phyloP scores from a whole-genome alignment of 345 rosid species.

The Aurinia saxatilis region DNA sequence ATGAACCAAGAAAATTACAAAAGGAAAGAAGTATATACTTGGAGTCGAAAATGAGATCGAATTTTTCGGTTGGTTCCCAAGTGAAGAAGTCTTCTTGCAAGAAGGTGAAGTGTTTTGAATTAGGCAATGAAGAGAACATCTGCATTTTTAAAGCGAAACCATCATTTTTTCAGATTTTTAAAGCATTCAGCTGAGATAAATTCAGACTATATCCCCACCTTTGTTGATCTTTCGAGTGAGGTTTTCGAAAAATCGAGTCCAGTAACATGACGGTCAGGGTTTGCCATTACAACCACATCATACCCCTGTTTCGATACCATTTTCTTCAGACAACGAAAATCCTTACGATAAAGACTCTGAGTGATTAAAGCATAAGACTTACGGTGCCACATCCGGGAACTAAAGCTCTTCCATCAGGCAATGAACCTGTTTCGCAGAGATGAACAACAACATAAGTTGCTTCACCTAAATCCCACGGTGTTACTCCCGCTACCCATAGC shows the following conservation, averaged over 20 bases:
- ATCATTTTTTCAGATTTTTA: not conserved
- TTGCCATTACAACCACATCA: no score
- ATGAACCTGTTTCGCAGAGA: conserved; percentile 43
- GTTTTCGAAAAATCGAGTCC: conserved; percentile 23
- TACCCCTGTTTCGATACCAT: not conserved
- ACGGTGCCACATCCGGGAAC: conserved; percentile 79
- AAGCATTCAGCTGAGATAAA: not conserved
- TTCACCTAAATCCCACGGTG: conserved; percentile 71
- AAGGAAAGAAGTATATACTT: conserved; percentile 44
- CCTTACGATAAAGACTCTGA: not conserved
- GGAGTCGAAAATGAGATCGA: conserved; percentile 67
- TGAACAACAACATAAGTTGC: conserved; percentile 54
- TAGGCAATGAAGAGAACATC: conserved; percentile 52
- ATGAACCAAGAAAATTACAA: not conserved
- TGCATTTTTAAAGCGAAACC: conserved; percentile 18
- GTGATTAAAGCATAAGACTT: conserved; percentile 17
- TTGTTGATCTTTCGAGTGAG: conserved; percentile 18
- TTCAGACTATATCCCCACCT: not conserved
- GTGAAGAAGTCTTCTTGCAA: conserved; percentile 61
- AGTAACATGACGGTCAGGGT: conserved; percentile 29
- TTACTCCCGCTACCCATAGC: conserved; percentile 55
- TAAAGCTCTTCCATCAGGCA: conserved; percentile 68
- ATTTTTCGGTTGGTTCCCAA: conserved; percentile 54
- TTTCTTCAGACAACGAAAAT: not conserved
- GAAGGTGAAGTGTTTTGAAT: conserved; percentile 45